phyloP scores from a whole-genome alignment of 2,329 filamentous ascomycete genomes.

The Bipolaris victoriae region DNA sequence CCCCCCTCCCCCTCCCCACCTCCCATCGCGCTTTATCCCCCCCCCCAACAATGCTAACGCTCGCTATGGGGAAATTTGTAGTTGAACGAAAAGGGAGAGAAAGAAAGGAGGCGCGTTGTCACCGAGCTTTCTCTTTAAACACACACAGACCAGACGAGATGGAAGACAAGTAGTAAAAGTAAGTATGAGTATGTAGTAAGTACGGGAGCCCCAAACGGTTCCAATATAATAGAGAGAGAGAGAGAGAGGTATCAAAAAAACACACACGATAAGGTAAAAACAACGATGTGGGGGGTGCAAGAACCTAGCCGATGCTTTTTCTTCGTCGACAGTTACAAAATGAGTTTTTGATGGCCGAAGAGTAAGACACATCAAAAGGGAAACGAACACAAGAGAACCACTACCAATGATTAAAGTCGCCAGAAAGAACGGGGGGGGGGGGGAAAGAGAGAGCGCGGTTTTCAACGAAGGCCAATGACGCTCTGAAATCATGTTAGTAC shows the following conservation, averaged over 20 bases:
- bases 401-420: slow-evolving; percentile 23
- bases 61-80: slow-evolving; percentile 26
- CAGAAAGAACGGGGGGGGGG: slow-evolving; percentile 10
- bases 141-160: no score
- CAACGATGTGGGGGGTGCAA: slow-evolving; percentile 11
- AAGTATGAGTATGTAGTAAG: no score
- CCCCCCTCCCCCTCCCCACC: no score
- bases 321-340: slow-evolving; percentile 16
- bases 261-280: slow-evolving; percentile 7
- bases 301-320: slow-evolving; percentile 15
- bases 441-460: not conserved
- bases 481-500: slow-evolving; percentile 60
- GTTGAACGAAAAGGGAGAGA: no score
- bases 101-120: no score
- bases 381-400: slow-evolving; percentile 7
- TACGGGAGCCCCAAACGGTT: no score
- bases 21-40: no score
- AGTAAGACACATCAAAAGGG: slow-evolving; percentile 6
- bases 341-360: no score
- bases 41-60: slow-evolving; percentile 16
- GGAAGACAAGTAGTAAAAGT: no score
- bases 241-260: slow-evolving; percentile 38
- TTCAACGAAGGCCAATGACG: slow-evolving; percentile 79
- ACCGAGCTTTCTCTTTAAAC: no score
- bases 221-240: slow-evolving; percentile 21